phyloP scores from a whole-genome alignment of 139 green algal genomes.

The Pedinophyceae sp. region DNA sequence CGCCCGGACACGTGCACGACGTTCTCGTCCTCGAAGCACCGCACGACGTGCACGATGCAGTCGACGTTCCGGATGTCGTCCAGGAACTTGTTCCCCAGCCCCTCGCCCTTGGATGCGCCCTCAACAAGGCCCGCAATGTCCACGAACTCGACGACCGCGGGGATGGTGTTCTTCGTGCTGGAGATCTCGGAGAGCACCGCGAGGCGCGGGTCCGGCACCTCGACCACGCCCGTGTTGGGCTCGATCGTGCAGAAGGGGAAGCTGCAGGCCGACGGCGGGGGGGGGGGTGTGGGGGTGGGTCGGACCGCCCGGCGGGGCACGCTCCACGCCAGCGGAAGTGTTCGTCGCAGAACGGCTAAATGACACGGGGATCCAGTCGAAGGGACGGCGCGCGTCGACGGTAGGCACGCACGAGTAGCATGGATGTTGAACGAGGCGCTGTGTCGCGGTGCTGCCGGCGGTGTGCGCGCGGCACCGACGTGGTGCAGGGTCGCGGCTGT shows the following conservation, averaged over 20 bases:
- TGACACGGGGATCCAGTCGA: no score
- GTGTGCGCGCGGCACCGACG: no score
- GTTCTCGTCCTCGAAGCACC: slow-evolving; percentile 92
- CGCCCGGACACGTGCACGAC: slow-evolving; percentile 79
- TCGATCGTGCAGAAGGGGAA: slow-evolving; percentile 99
- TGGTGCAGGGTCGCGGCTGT: no score
- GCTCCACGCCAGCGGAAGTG: not conserved
- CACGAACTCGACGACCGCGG: slow-evolving; percentile 90
- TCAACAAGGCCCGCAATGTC: slow-evolving; percentile 94
- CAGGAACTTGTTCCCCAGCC: slow-evolving; percentile 97
- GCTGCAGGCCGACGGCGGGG: no score
- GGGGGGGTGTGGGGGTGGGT: no score
- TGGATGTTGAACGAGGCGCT: no score
- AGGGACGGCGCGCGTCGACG: no score
- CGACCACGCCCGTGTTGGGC: slow-evolving; percentile 61
- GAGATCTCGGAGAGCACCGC: slow-evolving; percentile 27
- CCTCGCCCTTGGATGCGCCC: slow-evolving; percentile 72
- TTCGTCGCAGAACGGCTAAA: no score
- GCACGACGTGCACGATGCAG: slow-evolving; percentile 84
- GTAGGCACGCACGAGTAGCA: no score
- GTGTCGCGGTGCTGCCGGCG: no score
- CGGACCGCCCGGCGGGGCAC: not conserved
- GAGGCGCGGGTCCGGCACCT: slow-evolving; percentile 34
- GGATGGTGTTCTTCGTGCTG: slow-evolving; percentile 50
- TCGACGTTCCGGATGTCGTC: slow-evolving; percentile 90